Evolutionary conservation across 1,284 basidiomycete genomes (phyloP).

Genomic region (Apiotrichum laibachii): DNA sequence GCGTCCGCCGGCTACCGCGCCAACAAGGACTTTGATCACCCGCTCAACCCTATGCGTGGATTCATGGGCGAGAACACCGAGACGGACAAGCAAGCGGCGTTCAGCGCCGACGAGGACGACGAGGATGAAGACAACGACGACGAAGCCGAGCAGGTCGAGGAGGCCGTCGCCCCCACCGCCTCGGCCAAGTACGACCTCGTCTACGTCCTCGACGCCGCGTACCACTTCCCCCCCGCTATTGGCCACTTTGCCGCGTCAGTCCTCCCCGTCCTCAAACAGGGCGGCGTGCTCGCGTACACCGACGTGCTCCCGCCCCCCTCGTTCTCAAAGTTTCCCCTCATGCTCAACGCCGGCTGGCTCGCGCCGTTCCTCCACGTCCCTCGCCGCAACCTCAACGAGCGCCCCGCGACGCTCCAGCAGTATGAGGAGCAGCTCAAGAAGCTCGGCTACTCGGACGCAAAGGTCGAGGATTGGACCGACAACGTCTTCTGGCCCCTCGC

Average conservation of each 20-base stretch:
- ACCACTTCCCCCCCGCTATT: constrained; percentile 62
- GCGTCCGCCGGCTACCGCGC: constrained; percentile 23
- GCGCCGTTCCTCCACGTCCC: constrained; percentile 55
- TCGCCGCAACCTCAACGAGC: constrained; percentile 55
- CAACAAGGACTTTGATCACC: constrained; percentile 35
- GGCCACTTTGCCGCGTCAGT: constrained; percentile 57
- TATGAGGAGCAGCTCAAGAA: constrained; percentile 56
- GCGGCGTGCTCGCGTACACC: constrained; percentile 62
- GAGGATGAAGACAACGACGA: not conserved
- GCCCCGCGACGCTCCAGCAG: constrained; percentile 47
- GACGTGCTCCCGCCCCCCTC: constrained; percentile 56
- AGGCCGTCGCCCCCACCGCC: not conserved
- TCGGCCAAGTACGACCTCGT: constrained; percentile 44
- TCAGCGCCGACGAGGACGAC: not conserved
- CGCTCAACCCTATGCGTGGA: constrained; percentile 42
- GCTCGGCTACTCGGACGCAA: constrained; percentile 60
- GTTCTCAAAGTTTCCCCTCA: constrained; percentile 17
- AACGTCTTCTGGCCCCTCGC: constrained; percentile 64
- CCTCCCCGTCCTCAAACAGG: constrained; percentile 52
- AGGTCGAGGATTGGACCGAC: constrained; percentile 61
- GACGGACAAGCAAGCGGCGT: not conserved
- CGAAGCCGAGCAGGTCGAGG: not conserved
- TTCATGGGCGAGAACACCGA: constrained; percentile 24
- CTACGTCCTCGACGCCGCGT: constrained; percentile 64
- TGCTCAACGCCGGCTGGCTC: constrained; percentile 27